Evolutionary conservation across 441 rosid species (phyloP).

Genomic region (Euphorbia celastroides): DNA sequence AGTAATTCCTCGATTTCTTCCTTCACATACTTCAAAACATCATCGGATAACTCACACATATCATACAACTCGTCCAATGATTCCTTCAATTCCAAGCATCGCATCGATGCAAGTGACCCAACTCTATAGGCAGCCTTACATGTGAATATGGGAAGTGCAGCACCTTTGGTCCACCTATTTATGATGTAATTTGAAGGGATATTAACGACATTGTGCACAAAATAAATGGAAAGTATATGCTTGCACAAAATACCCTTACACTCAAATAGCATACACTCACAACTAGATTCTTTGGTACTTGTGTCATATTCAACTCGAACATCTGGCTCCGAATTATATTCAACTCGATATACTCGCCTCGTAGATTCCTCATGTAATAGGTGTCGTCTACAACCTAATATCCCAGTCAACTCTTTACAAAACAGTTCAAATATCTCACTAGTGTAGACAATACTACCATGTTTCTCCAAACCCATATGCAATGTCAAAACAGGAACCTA

Average conservation of each 20-base stretch:
- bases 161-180: not conserved
- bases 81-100: not conserved
- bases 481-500: not conserved
- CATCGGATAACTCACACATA: not conserved
- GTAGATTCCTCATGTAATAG: not conserved
- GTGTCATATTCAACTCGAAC: not conserved
- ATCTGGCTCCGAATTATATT: too few relatives aligned
- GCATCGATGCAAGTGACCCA: not conserved
- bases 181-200: not conserved
- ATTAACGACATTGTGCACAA: too few relatives aligned
- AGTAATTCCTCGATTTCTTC: too few relatives aligned
- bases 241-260: not conserved
- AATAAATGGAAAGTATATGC: not conserved
- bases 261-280: not conserved
- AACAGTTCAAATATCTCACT: not conserved
- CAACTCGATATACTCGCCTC: not conserved
- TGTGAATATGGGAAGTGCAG: too few relatives aligned
- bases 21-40: too few relatives aligned
- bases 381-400: not conserved
- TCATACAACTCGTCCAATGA: not conserved
- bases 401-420: not conserved
- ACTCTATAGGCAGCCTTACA: too few relatives aligned
- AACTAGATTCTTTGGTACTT: not conserved
- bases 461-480: not conserved
- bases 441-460: not conserved